Evolutionary conservation across 2,329 filamentous ascomycete genomes (phyloP), one percentile per base, ranked within the genome.

Genomic region (Alternaria gaisen): DNA sequence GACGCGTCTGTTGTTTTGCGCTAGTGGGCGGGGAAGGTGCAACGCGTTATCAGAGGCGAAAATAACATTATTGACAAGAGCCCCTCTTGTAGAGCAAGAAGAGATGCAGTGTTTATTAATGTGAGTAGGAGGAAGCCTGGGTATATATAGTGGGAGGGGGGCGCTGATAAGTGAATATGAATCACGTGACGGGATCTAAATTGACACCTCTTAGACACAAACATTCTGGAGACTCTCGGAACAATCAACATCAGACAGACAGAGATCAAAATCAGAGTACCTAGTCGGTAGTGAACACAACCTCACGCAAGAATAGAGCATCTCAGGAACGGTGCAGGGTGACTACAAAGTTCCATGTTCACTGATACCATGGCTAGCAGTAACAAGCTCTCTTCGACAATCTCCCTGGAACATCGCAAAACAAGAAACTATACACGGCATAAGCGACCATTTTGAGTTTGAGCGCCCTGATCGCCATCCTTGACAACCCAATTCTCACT

Each of bases 381-480:
- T 11, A n/a, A 46, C 18, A n/a, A 28, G 24, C n/a, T 46, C 20
- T n/a, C 34, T 36, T 36, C 7, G 34, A 36, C 14, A n/a, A 36
- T n/a, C 34, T n/a, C 14, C 12, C 34, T n/a, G 34, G n/a, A 38
- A 38, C 16, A 38, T 38, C 3, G 14, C 20, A 28, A 52, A 22
- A 16, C 16, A 22, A 12, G 24, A 18, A 34, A 18, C 60, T 76
- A 63, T 71, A 67, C 61, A 22, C 55, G 55, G 53, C 71, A 74
- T 22, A 73, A 56, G 32, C 65, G 56, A n/a, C 70, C 71, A 42
- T 71, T 72, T 43, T 73, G 70, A 16, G 67, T 69, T 59, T 69
- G 59, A 10, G 60, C 53, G 1, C 67, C 68, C 40, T 65, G 57
- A 7, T 71, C 61, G 2, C 63, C 66, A 59, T 72, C 68, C 34